phyloP scores from a whole-genome alignment of 208 protist genomes.

The Leishmania gerbilli region DNA sequence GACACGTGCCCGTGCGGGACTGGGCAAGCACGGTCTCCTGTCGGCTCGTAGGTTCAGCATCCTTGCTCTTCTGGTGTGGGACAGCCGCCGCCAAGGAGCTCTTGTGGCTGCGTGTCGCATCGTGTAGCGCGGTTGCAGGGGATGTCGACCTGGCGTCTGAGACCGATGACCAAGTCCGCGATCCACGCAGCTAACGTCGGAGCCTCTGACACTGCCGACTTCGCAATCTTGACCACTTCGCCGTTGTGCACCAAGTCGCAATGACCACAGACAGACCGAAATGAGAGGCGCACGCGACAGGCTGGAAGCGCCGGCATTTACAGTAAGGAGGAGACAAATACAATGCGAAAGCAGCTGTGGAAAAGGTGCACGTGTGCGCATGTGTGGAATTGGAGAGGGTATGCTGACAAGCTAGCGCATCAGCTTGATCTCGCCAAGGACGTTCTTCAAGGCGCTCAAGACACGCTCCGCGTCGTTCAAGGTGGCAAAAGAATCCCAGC shows the following conservation, averaged over 20 bases:
- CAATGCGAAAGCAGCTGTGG: background rate
- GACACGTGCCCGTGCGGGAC: background rate
- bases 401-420: constrained; percentile 19
- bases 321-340: constrained; percentile 6
- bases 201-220: background rate
- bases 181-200: background rate
- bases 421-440: constrained; percentile 38
- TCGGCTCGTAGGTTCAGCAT: background rate
- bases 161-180: background rate
- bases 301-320: background rate
- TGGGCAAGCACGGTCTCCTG: background rate
- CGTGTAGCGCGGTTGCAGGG: background rate
- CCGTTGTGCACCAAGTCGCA: background rate
- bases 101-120: background rate
- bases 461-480: constrained; percentile 63
- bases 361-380: background rate
- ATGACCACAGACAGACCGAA: background rate
- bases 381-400: background rate
- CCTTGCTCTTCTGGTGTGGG: background rate
- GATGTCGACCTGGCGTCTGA: background rate
- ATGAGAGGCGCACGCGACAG: background rate
- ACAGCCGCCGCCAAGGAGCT: background rate
- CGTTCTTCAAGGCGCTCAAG: constrained; percentile 51
- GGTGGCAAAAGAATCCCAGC: constrained; percentile 74
- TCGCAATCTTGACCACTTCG: background rate